Evolutionary conservation across 1,139 yeast species (phyloP), one percentile per base, ranked within the genome.

Genomic region (Lodderomyces metapsilosis): DNA sequence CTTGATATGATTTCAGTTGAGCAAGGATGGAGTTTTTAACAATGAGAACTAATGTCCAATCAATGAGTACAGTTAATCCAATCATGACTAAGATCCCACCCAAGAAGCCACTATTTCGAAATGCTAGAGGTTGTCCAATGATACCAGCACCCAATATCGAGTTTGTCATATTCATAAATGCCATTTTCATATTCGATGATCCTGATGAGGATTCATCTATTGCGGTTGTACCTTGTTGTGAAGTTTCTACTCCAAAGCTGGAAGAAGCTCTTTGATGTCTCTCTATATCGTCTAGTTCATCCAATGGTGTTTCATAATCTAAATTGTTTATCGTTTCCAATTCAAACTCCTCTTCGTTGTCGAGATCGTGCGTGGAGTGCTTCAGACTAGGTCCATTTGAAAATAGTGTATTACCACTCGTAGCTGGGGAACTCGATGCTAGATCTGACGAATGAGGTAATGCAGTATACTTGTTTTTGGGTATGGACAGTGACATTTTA

Each of bases 151-250:
- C 98, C 11, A 91, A 70, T 45, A 89, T 91, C 12, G 88, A 84
- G 62, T 91, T 91, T 17, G 97, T 95, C 96, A 91, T 89, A 61
- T 91, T 91, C 95, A 91, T 87, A 56, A 91, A 89, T 10, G 97
- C 97, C 89, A 86, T 85, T 47, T 76, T 76, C 76, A 89, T 73
- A 47, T 68, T 74, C n/a, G 78, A 68, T 36, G 72, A 59, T 4
- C 74, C 69, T 15, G 32, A 28, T 28, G 17, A 16, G 3, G 32
- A 7, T 43, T 45, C 37, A 51, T 8, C 22, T 20, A 25, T 3
- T 22, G 28, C 7, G 10, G 37, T 3, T n/a, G 28, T 4, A 15
- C 23, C 8, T 5, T 11, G 23, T 5, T 25, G 28, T 3, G 23
- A 12, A 5, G 10, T 8, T 46, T 8, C 43, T n/a, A 25, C 12